phyloP scores from a whole-genome alignment of 441 rosid genomes.

The Raphanus hybrid region DNA sequence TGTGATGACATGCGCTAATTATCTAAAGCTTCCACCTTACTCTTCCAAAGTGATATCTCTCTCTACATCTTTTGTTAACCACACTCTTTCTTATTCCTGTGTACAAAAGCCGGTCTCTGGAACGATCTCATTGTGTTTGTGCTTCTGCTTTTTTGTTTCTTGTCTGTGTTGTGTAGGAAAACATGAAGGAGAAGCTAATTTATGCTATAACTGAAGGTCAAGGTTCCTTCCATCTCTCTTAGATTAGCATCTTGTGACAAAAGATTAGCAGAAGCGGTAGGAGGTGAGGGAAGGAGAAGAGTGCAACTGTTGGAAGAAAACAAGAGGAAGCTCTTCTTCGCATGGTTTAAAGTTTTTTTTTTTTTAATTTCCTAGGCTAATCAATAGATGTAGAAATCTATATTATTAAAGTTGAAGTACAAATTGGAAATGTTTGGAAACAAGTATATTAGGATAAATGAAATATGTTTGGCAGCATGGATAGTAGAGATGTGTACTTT shows the following conservation, averaged over 20 bases:
- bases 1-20: constrained; percentile 99
- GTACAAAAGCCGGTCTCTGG: constrained; percentile 11
- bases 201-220: constrained; percentile 98
- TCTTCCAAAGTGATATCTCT: constrained; percentile 71
- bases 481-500: too few relatives aligned
- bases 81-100: neutral
- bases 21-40: constrained; percentile 94
- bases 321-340: too few relatives aligned
- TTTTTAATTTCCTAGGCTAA: too few relatives aligned
- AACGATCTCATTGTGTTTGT: constrained; percentile 16
- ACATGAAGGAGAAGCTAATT: constrained; percentile 87
- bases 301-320: too few relatives aligned
- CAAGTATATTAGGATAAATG: too few relatives aligned
- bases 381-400: too few relatives aligned
- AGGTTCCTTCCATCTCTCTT: constrained; percentile 97
- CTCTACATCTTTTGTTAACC: too few relatives aligned
- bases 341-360: too few relatives aligned
- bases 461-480: too few relatives aligned
- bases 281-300: neutral
- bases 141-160: neutral
- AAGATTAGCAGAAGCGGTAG: constrained; percentile 17
- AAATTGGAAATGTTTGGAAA: too few relatives aligned
- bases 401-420: too few relatives aligned
- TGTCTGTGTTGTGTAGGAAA: constrained; percentile 68
- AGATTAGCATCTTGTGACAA: constrained; percentile 25